Evolutionary conservation across 129 eudicot species (phyloP).

Genomic region (Tanacetum coccineum): DNA sequence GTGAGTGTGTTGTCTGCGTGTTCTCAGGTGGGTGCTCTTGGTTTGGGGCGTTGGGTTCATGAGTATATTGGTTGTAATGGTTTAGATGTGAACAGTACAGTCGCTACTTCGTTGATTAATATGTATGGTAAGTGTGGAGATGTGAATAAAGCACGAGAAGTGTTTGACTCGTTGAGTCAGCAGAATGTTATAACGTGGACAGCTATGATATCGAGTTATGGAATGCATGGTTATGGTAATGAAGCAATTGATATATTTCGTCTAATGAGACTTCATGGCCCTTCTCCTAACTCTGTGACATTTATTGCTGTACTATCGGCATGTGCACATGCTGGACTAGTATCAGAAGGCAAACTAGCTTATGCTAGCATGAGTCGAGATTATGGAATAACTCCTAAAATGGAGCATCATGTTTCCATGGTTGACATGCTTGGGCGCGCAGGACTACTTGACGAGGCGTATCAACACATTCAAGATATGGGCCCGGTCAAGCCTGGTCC

Average conservation of each 20-base stretch:
- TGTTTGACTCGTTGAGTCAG: conserved; percentile 40
- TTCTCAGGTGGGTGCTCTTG: conserved; percentile 46
- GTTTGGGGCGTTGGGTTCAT: conserved; percentile 59
- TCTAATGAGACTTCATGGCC: conserved; percentile 45
- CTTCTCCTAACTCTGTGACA: conserved; percentile 46
- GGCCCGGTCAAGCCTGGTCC: conserved; percentile 28
- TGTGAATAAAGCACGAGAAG: conserved; percentile 46
- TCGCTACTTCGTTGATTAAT: conserved; percentile 51
- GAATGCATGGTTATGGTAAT: conserved; percentile 56
- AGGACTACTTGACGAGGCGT: conserved; percentile 51
- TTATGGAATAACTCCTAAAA: conserved; percentile 33
- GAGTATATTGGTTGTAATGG: conserved; percentile 21
- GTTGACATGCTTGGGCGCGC: conserved; percentile 68
- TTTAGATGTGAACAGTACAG: conserved; percentile 23
- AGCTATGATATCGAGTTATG: conserved; percentile 55
- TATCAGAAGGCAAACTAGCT: conserved; percentile 42
- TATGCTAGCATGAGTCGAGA: conserved; percentile 41
- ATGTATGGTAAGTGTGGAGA: conserved; percentile 65
- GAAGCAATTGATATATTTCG: conserved; percentile 51
- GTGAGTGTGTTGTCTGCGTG: conserved; percentile 56
- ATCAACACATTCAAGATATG: conserved; percentile 34
- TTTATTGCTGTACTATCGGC: conserved; percentile 52
- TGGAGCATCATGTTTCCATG: conserved; percentile 73
- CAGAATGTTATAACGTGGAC: conserved; percentile 65
- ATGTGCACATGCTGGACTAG: conserved; percentile 62